phyloP scores from a whole-genome alignment of 139 green algal genomes.

The Chara braunii region DNA sequence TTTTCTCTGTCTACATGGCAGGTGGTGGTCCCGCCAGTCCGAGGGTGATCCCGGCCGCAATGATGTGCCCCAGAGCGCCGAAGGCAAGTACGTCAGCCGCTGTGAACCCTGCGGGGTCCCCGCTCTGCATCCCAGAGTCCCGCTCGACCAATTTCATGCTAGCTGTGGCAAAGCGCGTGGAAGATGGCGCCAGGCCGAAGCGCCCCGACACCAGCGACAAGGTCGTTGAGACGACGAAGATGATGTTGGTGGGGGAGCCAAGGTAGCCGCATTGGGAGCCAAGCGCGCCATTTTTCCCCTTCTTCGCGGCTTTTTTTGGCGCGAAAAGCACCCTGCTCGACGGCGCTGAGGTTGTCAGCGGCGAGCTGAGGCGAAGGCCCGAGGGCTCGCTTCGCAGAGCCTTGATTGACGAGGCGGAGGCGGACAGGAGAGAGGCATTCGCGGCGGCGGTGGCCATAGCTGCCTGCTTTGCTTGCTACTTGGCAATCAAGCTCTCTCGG shows the following conservation, averaged over 20 bases:
- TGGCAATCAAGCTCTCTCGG: too few relatives aligned
- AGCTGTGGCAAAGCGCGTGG: conserved; percentile 62
- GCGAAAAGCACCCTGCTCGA: too few relatives aligned
- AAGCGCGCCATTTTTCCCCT: conserved; percentile 10
- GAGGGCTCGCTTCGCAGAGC: too few relatives aligned
- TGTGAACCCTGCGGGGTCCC: conserved; percentile 83
- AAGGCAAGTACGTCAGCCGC: conserved; percentile 72
- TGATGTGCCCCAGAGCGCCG: conserved; percentile 63
- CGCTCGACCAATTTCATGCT: conserved; percentile 65
- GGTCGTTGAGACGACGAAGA: conserved; percentile 77
- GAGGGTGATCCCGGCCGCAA: conserved; percentile 23
- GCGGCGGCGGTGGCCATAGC: too few relatives aligned
- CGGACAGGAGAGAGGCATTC: too few relatives aligned
- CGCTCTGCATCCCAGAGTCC: conserved; percentile 52
- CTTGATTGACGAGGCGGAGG: too few relatives aligned
- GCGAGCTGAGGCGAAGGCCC: too few relatives aligned
- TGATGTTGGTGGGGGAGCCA: conserved; percentile 49
- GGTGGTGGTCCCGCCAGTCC: conserved; percentile 24
- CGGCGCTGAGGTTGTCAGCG: too few relatives aligned
- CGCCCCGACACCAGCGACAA: conserved; percentile 70
- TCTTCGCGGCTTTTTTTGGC: too few relatives aligned
- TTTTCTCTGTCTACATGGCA: neutral
- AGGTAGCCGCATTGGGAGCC: conserved; percentile 35
- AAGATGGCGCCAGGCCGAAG: conserved; percentile 82
- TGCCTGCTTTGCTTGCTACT: too few relatives aligned